phyloP scores from a whole-genome alignment of 83 land plant species.

The Diphasiastrum complanatum region DNA sequence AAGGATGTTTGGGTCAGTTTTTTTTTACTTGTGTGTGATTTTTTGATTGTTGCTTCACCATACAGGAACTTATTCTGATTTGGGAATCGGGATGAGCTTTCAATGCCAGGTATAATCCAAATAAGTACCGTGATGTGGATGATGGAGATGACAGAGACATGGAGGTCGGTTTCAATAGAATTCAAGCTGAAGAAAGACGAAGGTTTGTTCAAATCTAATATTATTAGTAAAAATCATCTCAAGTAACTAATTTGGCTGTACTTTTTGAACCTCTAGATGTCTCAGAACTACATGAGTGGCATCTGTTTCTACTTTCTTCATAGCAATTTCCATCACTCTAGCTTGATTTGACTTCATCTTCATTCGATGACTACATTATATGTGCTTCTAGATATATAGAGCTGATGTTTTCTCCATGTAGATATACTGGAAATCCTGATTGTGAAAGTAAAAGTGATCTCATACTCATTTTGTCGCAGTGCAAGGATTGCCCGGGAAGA shows the following conservation, averaged over 20 bases:
- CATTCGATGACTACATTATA: too few species aligned
- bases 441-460: background rate
- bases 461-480: constrained; percentile 17
- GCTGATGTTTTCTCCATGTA: background rate
- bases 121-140: constrained; percentile 36
- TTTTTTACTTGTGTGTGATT: background rate
- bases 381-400: too few species aligned
- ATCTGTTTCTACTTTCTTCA: too few species aligned
- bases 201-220: constrained; percentile 10
- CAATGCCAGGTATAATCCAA: constrained; percentile 32
- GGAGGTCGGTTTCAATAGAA: constrained; percentile 36
- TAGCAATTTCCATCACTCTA: too few species aligned
- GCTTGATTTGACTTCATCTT: too few species aligned
- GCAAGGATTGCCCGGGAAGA: constrained; percentile 39
- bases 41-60: background rate
- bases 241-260: background rate
- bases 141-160: constrained; percentile 43
- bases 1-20: constrained; percentile 32
- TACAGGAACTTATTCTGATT: background rate
- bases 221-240: background rate
- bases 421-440: background rate
- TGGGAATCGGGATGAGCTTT: too few species aligned
- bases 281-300: too few species aligned
- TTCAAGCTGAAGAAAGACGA: constrained; percentile 36
- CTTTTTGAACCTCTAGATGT: too few species aligned